Evolutionary conservation across 2,329 filamentous ascomycete species (phyloP), one percentile per base, ranked within the genome.

Genomic region (Huntiella abstrusa): DNA sequence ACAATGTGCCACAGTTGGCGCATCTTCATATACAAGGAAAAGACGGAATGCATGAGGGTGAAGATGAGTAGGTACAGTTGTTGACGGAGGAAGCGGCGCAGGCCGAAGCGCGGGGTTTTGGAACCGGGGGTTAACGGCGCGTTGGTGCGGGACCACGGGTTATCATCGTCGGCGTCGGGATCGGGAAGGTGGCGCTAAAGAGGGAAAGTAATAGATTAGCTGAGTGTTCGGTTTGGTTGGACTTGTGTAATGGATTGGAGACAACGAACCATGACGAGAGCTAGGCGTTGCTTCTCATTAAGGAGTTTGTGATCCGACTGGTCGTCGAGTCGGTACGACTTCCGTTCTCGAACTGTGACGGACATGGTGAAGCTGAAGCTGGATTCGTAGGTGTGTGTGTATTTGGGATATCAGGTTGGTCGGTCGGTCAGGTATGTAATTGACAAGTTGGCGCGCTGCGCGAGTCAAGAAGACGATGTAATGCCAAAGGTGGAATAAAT

Each of bases 11-110:
- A 91, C 47, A 77, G 75, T 58, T 85, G 78, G 49, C 87, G 78
- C 49, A 84, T 63, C 52, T 86, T 81, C 53, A 95, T 80, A 60
- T 91, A 92, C 53, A 96, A 66, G 5, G 84, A 88, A 64, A 94
- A 96, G 53, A 94, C 59, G 51, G 80, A 71, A 57, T 94, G 85
- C 53, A 88, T 67, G 48, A 83, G 55, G 50, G 72, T 69, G 60
- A 80, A 86, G 50, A 84, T 59, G 36, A 84, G 59, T 46, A 77
- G 59, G 60, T 85, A 71, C 37, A 87, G 60, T 56, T 80, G 73
- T 45, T 64, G 66, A 51, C 65, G 67, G 38, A 84, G 54, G 55
- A 83, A 75, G 47, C 69, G 70, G 50, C 75, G 71, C 50, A 82
- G 58, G 16, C 75, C 74, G 13, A 77, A 62, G 41, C 65, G 64